Evolutionary conservation across 139 green algal species (phyloP).

Genomic region (Mesotaenium endlicherianum): DNA sequence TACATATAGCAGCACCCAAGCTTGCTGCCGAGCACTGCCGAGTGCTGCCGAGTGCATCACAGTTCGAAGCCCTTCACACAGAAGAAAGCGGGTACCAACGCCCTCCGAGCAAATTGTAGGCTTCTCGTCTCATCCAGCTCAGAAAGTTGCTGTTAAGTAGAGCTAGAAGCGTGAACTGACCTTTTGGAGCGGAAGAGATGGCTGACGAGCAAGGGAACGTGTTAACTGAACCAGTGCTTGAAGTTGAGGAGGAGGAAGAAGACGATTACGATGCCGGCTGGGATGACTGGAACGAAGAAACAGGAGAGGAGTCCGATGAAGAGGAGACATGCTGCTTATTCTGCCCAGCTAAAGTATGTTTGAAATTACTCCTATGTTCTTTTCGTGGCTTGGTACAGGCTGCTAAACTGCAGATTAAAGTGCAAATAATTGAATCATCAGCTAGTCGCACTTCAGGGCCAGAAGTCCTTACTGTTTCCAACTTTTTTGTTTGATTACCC

Average conservation of each 20-base stretch:
- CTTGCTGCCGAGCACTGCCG: no score
- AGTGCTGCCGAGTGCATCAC: no score
- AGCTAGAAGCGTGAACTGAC: not conserved
- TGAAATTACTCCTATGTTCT: not conserved
- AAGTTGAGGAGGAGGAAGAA: not conserved
- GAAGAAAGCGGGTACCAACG: not conserved
- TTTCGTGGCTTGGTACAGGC: not conserved
- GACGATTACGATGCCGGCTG: not conserved
- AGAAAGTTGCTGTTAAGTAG: not conserved
- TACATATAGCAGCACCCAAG: no score
- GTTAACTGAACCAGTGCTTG: not conserved
- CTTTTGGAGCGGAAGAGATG: not conserved
- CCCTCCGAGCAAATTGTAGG: not conserved
- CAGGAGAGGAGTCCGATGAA: not conserved
- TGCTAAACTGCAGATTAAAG: not conserved
- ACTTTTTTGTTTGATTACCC: not conserved
- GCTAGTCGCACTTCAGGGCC: not conserved
- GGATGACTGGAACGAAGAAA: constrained; percentile 1
- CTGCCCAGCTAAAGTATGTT: not conserved
- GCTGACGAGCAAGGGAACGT: not conserved
- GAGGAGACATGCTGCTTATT: not conserved
- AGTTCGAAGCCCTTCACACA: not conserved
- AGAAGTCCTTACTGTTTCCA: not conserved
- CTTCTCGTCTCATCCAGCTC: not conserved
- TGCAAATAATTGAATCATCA: not conserved